These are phyloP conservation scores for Trichoderma oligosporum DNA, from an alignment of 2,329 filamentous ascomycete species.

Conservation along the genomic window DNA sequence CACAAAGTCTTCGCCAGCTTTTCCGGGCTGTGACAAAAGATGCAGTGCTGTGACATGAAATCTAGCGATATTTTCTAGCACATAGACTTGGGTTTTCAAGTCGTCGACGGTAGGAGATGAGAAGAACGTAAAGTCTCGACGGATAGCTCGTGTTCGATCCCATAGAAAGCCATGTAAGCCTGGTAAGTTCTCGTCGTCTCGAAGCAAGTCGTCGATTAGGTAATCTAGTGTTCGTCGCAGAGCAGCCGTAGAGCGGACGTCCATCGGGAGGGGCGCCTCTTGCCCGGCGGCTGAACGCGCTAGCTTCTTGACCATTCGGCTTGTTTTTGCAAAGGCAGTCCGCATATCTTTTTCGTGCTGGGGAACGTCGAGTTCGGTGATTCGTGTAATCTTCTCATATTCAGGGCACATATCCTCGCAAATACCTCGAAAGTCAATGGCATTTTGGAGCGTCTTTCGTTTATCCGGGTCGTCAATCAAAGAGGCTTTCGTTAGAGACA, in stretches of 20 bases:
- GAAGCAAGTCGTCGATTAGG: slow-evolving; percentile 56
- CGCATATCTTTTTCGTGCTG: slow-evolving; percentile 49
- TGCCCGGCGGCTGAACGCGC: slow-evolving; percentile 65
- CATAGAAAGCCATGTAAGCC: slow-evolving; percentile 61
- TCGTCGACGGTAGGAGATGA: slow-evolving; percentile 56
- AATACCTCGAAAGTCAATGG: slow-evolving; percentile 64
- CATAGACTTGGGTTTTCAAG: slow-evolving; percentile 57
- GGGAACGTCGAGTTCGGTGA: slow-evolving; percentile 58
- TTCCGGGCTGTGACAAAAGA: slow-evolving; percentile 54
- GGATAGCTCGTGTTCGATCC: slow-evolving; percentile 64
- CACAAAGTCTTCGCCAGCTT: slow-evolving; percentile 57
- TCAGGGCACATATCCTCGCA: slow-evolving; percentile 68
- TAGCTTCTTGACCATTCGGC: slow-evolving; percentile 63
- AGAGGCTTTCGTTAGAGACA: slow-evolving; percentile 54
- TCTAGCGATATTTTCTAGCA: slow-evolving; percentile 61
- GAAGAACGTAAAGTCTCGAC: slow-evolving; percentile 66
- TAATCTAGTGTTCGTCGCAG: slow-evolving; percentile 61
- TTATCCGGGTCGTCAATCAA: slow-evolving; percentile 64
- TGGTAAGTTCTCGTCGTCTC: slow-evolving; percentile 52
- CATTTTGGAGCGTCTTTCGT: slow-evolving; percentile 58
- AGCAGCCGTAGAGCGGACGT: slow-evolving; percentile 58
- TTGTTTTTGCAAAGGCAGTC: slow-evolving; percentile 45
- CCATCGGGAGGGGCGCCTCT: slow-evolving; percentile 63
- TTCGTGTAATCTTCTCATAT: slow-evolving; percentile 60
- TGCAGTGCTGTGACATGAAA: slow-evolving; percentile 65